Evolutionary conservation across 805 yeast genomes (phyloP).

Genomic region (Wickerhamiella hasegawae): DNA sequence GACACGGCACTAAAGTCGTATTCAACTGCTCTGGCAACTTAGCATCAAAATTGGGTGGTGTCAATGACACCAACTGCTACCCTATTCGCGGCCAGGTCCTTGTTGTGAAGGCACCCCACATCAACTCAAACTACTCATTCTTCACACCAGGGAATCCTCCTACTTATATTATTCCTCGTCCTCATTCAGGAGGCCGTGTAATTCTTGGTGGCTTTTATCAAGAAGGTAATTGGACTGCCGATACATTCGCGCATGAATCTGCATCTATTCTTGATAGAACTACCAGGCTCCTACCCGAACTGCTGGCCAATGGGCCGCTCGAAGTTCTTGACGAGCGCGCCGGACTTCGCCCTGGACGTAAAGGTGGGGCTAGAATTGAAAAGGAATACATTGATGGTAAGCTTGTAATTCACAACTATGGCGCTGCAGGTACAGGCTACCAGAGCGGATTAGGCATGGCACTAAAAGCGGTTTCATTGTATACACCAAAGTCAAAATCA

Average conservation of each 20-base stretch:
- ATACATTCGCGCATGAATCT: slow-evolving; percentile 40
- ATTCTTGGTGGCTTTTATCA: slow-evolving; percentile 66
- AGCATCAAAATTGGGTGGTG: slow-evolving; percentile 48
- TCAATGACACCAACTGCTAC: slow-evolving; percentile 40
- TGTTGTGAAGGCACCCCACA: slow-evolving; percentile 53
- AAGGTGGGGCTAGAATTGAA: slow-evolving; percentile 64
- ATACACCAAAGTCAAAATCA: slow-evolving; percentile 2
- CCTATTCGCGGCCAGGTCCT: slow-evolving; percentile 76
- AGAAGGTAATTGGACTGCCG: slow-evolving; percentile 43
- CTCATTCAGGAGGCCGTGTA: slow-evolving; percentile 46
- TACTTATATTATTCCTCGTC: slow-evolving; percentile 61
- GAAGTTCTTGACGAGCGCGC: slow-evolving; percentile 51
- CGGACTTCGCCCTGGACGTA: slow-evolving; percentile 62
- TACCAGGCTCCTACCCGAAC: slow-evolving; percentile 29
- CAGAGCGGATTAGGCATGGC: slow-evolving; percentile 59
- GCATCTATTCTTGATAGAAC: slow-evolving; percentile 48
- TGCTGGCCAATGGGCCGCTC: slow-evolving; percentile 25
- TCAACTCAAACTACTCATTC: slow-evolving; percentile 33
- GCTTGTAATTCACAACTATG: slow-evolving; percentile 51
- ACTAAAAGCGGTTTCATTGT: slow-evolving; percentile 25
- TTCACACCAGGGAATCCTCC: slow-evolving; percentile 20
- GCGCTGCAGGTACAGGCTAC: slow-evolving; percentile 66
- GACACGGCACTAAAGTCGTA: slow-evolving; percentile 27
- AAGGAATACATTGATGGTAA: slow-evolving; percentile 29
- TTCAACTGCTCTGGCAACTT: slow-evolving; percentile 72